Percentiles rank a stretch among this genome's conserved stretches.
Evolutionary conservation across 805 yeast species (phyloP).

Genomic region (Jamesozyma jinghongensis): DNA sequence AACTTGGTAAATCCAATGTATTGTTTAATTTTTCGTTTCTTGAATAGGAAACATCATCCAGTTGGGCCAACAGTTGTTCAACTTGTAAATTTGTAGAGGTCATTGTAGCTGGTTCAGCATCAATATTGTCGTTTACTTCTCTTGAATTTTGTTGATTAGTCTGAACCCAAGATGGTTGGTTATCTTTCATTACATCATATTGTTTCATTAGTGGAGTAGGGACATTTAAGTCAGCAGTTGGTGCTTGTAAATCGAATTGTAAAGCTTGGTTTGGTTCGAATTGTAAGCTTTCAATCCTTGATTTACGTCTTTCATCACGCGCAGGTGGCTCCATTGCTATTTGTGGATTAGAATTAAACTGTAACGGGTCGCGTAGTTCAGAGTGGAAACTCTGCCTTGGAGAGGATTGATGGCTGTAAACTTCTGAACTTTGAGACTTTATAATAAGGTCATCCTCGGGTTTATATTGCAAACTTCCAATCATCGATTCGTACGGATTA

Average conservation of each 20-base stretch:
- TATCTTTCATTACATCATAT: background rate
- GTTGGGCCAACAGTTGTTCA: conserved; percentile 25
- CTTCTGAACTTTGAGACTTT: too few species aligned
- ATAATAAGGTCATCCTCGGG: too few species aligned
- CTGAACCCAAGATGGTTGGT: background rate
- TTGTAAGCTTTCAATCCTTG: background rate
- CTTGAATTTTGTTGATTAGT: background rate
- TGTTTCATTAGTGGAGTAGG: too few species aligned
- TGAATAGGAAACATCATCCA: conserved; percentile 22
- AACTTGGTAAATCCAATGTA: background rate
- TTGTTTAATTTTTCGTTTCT: conserved; percentile 14
- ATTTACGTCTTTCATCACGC: background rate
- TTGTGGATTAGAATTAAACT: background rate
- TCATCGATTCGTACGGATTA: too few species aligned
- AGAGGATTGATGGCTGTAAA: too few species aligned
- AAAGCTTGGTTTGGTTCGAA: background rate
- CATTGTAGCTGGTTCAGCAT: conserved; percentile 1
- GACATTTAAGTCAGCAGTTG: background rate
- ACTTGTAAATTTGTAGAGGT: conserved; percentile 21
- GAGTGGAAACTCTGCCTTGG: too few species aligned
- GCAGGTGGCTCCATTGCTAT: background rate
- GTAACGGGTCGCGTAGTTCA: background rate
- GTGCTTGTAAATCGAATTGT: background rate
- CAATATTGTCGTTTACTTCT: background rate
- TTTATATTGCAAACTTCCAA: too few species aligned